phyloP scores from a whole-genome alignment of 768 basidiomycete genomes.

The Tricholoma sp. region DNA sequence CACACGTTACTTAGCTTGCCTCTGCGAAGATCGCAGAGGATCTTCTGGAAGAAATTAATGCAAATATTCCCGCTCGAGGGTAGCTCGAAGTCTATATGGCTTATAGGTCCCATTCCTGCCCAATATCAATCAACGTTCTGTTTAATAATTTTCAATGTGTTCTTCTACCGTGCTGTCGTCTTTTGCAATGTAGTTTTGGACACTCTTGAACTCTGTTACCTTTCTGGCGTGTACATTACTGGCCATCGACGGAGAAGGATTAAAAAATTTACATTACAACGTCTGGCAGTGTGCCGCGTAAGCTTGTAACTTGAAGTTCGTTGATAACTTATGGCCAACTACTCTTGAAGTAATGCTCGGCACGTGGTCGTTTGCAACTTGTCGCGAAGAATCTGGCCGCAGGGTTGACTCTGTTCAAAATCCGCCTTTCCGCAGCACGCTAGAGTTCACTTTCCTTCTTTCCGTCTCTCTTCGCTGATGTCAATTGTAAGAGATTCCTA shows the following conservation, averaged over 20 bases:
- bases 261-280: background rate
- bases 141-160: background rate
- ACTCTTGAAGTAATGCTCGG: too few species aligned
- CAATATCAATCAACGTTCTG: background rate
- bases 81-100: background rate
- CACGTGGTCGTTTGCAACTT: background rate
- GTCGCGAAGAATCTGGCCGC: background rate
- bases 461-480: constrained; percentile 8
- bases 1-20: constrained; percentile 39
- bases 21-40: constrained; percentile 70
- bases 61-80: constrained; percentile 36
- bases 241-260: background rate
- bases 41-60: constrained; percentile 52
- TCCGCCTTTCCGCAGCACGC: background rate
- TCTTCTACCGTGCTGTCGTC: background rate
- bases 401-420: background rate
- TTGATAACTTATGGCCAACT: too few species aligned
- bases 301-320: too few species aligned
- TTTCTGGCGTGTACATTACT: background rate
- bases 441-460: background rate
- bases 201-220: background rate
- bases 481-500: constrained; percentile 7
- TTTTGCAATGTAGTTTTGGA: background rate
- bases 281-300: too few species aligned
- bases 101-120: background rate